These are phyloP conservation scores for Nannizziopsis arthrosporioides DNA, from an alignment of 2,329 filamentous ascomycete species.

Conservation along the genomic window DNA sequence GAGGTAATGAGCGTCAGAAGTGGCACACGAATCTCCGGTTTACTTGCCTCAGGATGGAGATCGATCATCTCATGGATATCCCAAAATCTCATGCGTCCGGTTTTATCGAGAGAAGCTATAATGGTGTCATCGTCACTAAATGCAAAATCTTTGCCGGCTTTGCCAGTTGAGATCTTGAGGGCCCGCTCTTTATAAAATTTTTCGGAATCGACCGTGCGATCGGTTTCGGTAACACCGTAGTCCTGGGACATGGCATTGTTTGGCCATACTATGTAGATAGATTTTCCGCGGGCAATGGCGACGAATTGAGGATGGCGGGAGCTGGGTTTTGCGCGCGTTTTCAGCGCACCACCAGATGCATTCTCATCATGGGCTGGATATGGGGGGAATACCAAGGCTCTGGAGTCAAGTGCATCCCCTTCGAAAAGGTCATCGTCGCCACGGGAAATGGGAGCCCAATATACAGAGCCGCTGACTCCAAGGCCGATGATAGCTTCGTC, in stretches of 20 bases:
- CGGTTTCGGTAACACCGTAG: slow-evolving; percentile 41
- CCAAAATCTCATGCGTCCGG: slow-evolving; percentile 95
- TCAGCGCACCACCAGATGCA: slow-evolving; percentile 79
- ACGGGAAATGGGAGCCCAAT: slow-evolving; percentile 76
- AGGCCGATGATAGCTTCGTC: slow-evolving; percentile 82
- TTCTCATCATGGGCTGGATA: slow-evolving; percentile 79
- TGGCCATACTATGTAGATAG: slow-evolving; percentile 74
- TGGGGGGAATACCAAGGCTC: slow-evolving; percentile 81
- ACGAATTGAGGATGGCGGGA: slow-evolving; percentile 86
- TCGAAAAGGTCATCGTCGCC: slow-evolving; percentile 68
- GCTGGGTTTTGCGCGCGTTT: slow-evolving; percentile 86
- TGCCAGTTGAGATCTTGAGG: slow-evolving; percentile 89
- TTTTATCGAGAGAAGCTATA: slow-evolving; percentile 92
- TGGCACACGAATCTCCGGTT: slow-evolving; percentile 68
- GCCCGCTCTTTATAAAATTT: slow-evolving; percentile 76
- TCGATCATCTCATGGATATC: slow-evolving; percentile 70
- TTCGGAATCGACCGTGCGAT: slow-evolving; percentile 66
- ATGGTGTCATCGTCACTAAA: slow-evolving; percentile 95
- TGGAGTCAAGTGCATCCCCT: slow-evolving; percentile 65
- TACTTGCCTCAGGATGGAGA: slow-evolving; percentile 32
- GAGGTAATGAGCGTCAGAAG: slow-evolving; percentile 78
- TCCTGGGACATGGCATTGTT: slow-evolving; percentile 40
- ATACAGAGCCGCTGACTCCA: slow-evolving; percentile 89
- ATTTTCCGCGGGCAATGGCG: slow-evolving; percentile 88
- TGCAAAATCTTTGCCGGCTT: slow-evolving; percentile 94